A percentile compares a stretch with the other conserved stretches of the same genome.
Conservation (phyloP, 148 eudicot genomes). For the Fagopyrum homotropicum region DNA sequence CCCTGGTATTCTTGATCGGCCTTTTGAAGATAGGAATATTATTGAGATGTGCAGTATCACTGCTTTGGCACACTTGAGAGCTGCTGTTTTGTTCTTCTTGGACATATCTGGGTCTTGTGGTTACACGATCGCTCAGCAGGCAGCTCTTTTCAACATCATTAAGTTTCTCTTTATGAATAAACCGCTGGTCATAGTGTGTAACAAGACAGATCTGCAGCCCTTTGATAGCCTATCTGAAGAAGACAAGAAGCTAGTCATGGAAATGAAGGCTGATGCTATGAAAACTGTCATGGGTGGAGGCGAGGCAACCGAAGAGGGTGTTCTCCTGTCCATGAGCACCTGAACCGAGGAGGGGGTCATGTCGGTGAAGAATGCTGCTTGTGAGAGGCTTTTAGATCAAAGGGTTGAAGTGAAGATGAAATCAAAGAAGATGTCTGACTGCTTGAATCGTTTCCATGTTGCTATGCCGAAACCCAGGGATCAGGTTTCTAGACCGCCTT, state of each 20-base stretch:
- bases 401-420: conserved; percentile 92
- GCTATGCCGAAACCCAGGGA: conserved; percentile 87
- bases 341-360: conserved; percentile 84
- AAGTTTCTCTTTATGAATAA: conserved; percentile 94
- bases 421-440: conserved; percentile 82
- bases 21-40: conserved; percentile 89
- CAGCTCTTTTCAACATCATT: conserved; percentile 75
- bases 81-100: conserved; percentile 82
- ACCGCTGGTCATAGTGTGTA: conserved; percentile 74
- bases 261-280: conserved; percentile 80
- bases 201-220: conserved; percentile 84
- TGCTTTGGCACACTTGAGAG: conserved; percentile 81
- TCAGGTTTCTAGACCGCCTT: conserved; percentile 62
- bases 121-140: conserved; percentile 79
- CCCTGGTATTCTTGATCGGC: conserved; percentile 85
- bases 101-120: conserved; percentile 90
- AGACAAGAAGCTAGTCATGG: conserved; percentile 71
- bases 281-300: conserved; percentile 80
- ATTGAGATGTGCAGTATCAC: conserved; percentile 97
- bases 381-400: conserved; percentile 80
- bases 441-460: conserved; percentile 87
- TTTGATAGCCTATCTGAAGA: conserved; percentile 64
- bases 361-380: conserved; percentile 81
- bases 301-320: conserved; percentile 57
- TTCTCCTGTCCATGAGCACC: conserved; percentile 71